A percentile compares a stretch with the other conserved stretches of the same genome.
phyloP scores from a whole-genome alignment of 2,329 filamentous ascomycete species.

The Neodidymelliopsis sp. region DNA sequence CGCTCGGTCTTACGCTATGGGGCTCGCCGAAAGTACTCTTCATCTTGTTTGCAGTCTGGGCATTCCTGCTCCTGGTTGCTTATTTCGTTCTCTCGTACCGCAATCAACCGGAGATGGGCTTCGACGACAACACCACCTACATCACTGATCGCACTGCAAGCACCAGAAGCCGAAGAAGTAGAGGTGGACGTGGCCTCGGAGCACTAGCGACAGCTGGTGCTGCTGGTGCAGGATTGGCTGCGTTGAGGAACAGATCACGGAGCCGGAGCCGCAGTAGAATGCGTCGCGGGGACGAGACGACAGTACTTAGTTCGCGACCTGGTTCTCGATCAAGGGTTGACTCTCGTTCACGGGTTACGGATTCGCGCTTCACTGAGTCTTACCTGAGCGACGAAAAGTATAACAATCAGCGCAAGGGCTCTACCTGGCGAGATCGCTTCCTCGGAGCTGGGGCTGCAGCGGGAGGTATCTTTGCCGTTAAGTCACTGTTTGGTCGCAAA shows the following conservation, averaged over 20 bases:
- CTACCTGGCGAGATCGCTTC: slow-evolving; percentile 56
- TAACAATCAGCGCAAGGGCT: slow-evolving; percentile 32
- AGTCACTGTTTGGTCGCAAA: slow-evolving; percentile 67
- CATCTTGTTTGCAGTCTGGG: slow-evolving; percentile 83
- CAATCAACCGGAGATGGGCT: slow-evolving; percentile 62
- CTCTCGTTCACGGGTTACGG: slow-evolving; percentile 39
- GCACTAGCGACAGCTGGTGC: slow-evolving; percentile 63
- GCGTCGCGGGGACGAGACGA: slow-evolving; percentile 31
- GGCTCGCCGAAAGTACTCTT: slow-evolving; percentile 87
- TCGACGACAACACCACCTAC: slow-evolving; percentile 65
- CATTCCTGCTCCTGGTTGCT: slow-evolving; percentile 71
- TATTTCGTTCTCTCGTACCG: slow-evolving; percentile 85
- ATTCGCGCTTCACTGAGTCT: slow-evolving; percentile 41
- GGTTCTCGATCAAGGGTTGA: slow-evolving; percentile 41
- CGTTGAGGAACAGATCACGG: slow-evolving; percentile 54
- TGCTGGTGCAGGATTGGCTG: slow-evolving; percentile 65
- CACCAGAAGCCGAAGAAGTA: slow-evolving; percentile 42
- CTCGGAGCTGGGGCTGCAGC: slow-evolving; percentile 54
- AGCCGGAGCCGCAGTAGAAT: slow-evolving; percentile 49
- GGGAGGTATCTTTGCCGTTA: slow-evolving; percentile 51
- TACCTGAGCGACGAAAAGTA: slow-evolving; percentile 55
- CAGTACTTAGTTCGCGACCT: slow-evolving; percentile 45
- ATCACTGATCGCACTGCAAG: slow-evolving; percentile 63
- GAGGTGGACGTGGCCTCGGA: slow-evolving; percentile 50
- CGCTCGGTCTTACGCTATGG: slow-evolving; percentile 88